These are phyloP conservation scores for Pythium chondricola DNA, from an alignment of 352 stramenopile species.

Conservation along the genomic window DNA sequence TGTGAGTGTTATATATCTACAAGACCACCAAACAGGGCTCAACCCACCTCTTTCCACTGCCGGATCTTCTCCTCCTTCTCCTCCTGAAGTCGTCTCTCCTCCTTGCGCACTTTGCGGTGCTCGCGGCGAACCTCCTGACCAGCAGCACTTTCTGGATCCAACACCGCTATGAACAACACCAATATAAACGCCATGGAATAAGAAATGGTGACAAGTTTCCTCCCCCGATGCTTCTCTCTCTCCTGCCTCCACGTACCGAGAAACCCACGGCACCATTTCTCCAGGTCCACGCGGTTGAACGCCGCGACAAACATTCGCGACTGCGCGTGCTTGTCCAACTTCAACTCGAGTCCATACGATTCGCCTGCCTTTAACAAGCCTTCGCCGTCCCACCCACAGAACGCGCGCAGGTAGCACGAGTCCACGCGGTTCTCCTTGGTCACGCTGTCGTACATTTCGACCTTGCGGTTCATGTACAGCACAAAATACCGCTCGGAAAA, in stretches of 20 bases:
- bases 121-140: slow-evolving; percentile 31
- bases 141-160: slow-evolving; percentile 41
- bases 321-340: slow-evolving; percentile 48
- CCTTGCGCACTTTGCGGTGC: slow-evolving; percentile 27
- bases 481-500: slow-evolving; percentile 64
- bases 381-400: slow-evolving; percentile 73
- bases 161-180: slow-evolving; percentile 30
- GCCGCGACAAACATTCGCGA: slow-evolving; percentile 58
- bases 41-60: slow-evolving; percentile 27
- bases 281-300: slow-evolving; percentile 76
- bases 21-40: not conserved
- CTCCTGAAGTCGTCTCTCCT: slow-evolving; percentile 26
- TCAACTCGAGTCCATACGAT: slow-evolving; percentile 73
- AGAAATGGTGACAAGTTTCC: not conserved
- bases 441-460: slow-evolving; percentile 62
- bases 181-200: no score
- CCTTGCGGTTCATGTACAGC: slow-evolving; percentile 72
- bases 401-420: slow-evolving; percentile 47
- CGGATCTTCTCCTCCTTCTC: slow-evolving; percentile 32
- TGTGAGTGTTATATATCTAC: no score
- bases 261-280: slow-evolving; percentile 77
- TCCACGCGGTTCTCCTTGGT: slow-evolving; percentile 31
- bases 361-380: slow-evolving; percentile 60
- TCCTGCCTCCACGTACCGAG: slow-evolving; percentile 25
- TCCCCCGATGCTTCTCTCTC: not conserved